A percentile compares a stretch with the other conserved stretches of the same genome.
Conservation (phyloP, 495 filamentous ascomycete species). For the Hypoxylon rickii region DNA sequence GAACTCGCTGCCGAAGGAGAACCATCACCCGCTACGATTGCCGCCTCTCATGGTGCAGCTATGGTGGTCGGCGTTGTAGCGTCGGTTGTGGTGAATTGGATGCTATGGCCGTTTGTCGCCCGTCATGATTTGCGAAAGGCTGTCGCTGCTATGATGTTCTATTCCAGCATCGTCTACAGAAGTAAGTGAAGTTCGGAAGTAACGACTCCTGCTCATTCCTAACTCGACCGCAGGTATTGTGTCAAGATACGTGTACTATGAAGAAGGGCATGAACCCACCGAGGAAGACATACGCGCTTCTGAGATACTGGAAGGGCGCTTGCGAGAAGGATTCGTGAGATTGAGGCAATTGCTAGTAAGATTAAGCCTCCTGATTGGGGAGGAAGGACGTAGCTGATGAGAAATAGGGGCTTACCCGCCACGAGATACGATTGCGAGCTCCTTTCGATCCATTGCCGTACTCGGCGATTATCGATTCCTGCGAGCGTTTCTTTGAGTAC, state of each 20-base stretch:
- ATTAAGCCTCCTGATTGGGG: not conserved
- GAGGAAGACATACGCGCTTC: conserved; percentile 56
- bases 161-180: conserved; percentile 58
- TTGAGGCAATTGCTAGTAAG: conserved; percentile 59
- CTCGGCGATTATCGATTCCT: conserved; percentile 56
- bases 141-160: conserved; percentile 58
- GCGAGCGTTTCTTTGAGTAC: conserved; percentile 62
- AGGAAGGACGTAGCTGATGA: not conserved
- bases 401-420: conserved; percentile 52
- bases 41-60: conserved; percentile 53
- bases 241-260: conserved; percentile 63
- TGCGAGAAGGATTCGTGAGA: conserved; percentile 63
- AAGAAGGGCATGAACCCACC: conserved; percentile 53
- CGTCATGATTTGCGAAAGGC: conserved; percentile 62
- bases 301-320: conserved; percentile 60
- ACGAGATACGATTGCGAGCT: conserved; percentile 61
- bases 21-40: conserved; percentile 45
- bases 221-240: conserved; percentile 47
- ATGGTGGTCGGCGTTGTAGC: conserved; percentile 56
- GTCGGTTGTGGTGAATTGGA: conserved; percentile 59
- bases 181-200: conserved; percentile 19
- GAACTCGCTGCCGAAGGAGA: conserved; percentile 41
- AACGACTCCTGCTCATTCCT: not conserved
- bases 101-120: conserved; percentile 64
- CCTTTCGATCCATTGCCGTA: conserved; percentile 62